A percentile compares a stretch with the other conserved stretches of the same genome.
Evolutionary conservation across 2,329 filamentous ascomycete species (phyloP).

Genomic region (Kalmusia sp.): DNA sequence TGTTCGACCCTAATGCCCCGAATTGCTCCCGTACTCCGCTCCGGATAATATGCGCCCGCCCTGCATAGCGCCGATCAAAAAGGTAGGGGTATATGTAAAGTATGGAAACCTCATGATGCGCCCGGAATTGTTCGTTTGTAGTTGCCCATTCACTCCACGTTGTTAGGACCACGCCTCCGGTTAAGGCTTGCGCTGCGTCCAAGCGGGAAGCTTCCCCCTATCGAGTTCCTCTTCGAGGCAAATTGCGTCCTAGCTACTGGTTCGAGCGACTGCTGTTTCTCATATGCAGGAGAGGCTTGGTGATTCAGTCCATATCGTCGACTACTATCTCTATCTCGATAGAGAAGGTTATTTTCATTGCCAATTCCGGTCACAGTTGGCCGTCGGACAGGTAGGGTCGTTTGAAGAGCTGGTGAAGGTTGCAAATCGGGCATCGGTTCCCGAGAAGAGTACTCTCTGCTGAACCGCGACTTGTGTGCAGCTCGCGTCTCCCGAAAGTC

Average conservation of each 20-base stretch:
- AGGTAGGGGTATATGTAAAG: slow-evolving; percentile 2
- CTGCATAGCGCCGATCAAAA: background rate
- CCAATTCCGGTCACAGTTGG: slow-evolving; percentile 32
- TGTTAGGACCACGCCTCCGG: slow-evolving; percentile 37
- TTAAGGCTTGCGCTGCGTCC: slow-evolving; percentile 38
- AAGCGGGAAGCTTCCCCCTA: slow-evolving; percentile 33
- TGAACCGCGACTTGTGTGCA: slow-evolving; percentile 29
- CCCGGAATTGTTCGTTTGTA: slow-evolving; percentile 10
- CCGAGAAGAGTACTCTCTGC: slow-evolving; percentile 45
- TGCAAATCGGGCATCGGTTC: slow-evolving; percentile 47
- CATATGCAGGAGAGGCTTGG: slow-evolving; percentile 39
- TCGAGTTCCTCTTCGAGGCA: slow-evolving; percentile 36
- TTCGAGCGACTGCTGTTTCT: slow-evolving; percentile 34
- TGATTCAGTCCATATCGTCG: slow-evolving; percentile 37
- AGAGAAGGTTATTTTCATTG: slow-evolving; percentile 37
- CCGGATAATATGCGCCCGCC: background rate
- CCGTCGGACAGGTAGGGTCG: slow-evolving; percentile 36
- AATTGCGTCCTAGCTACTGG: slow-evolving; percentile 33
- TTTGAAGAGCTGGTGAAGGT: slow-evolving; percentile 38
- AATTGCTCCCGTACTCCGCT: background rate
- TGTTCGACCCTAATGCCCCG: background rate
- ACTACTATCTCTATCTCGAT: slow-evolving; percentile 27
- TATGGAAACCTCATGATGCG: background rate
- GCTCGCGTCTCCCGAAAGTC: slow-evolving; percentile 48
- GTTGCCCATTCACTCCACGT: slow-evolving; percentile 38